A percentile compares a stretch with the other conserved stretches of the same genome.
phyloP scores from a whole-genome alignment of 1,284 basidiomycete genomes.

The Apiotrichum sp. region DNA sequence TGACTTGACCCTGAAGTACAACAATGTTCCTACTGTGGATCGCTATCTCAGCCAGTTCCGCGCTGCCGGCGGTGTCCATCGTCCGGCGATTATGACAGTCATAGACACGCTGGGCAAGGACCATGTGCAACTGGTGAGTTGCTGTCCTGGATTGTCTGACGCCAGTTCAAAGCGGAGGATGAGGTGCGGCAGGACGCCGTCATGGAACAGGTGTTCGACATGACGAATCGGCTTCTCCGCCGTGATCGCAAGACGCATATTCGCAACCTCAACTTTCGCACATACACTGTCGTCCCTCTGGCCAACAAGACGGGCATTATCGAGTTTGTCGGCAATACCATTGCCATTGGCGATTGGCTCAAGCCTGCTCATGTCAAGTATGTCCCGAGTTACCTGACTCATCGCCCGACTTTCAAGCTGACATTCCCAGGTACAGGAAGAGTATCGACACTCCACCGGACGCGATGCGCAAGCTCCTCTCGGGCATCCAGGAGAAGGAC shows the following conservation, averaged over 20 bases:
- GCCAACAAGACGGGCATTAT: constrained; percentile 75
- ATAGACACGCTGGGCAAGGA: constrained; percentile 60
- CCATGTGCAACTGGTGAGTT: constrained; percentile 74
- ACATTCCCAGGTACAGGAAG: constrained; percentile 26
- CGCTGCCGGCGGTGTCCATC: constrained; percentile 70
- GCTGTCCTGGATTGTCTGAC: constrained; percentile 1
- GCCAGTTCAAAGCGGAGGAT: constrained; percentile 86
- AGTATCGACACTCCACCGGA: constrained; percentile 20
- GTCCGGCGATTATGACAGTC: constrained; percentile 76
- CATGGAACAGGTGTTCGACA: constrained; percentile 95
- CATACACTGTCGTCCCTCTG: constrained; percentile 84
- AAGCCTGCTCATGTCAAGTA: constrained; percentile 58
- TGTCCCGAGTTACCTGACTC: constrained; percentile 13
- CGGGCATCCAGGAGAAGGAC: constrained; percentile 37
- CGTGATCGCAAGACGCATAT: constrained; percentile 69
- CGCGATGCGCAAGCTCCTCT: constrained; percentile 24
- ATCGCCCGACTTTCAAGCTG: not conserved
- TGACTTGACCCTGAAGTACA: constrained; percentile 65
- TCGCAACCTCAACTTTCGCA: constrained; percentile 68
- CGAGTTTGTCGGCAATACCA: constrained; percentile 83
- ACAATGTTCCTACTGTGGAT: constrained; percentile 60
- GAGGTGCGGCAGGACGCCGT: constrained; percentile 95
- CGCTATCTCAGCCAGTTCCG: constrained; percentile 59
- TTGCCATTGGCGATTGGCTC: constrained; percentile 62
- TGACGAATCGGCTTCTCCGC: constrained; percentile 73